Evolutionary conservation across 2,329 filamentous ascomycete species (phyloP).

Genomic region (Colletotrichum lindemuthianum): DNA sequence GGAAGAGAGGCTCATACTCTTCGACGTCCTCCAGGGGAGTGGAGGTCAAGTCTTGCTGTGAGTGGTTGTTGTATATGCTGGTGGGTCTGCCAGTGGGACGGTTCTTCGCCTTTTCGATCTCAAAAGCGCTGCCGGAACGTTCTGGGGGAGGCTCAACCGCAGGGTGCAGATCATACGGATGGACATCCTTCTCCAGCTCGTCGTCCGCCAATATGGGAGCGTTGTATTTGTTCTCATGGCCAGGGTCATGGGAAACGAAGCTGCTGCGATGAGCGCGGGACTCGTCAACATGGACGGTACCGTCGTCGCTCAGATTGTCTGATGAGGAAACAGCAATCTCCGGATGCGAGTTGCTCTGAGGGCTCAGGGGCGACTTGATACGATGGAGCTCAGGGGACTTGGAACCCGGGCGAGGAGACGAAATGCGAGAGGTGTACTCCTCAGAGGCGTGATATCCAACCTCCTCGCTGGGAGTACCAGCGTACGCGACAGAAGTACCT

Average conservation of each 20-base stretch:
- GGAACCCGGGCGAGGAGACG: slow-evolving; percentile 69
- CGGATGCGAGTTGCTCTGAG: slow-evolving; percentile 41
- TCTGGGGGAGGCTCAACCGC: slow-evolving; percentile 82
- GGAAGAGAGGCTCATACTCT: slow-evolving; percentile 95
- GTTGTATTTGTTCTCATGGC: slow-evolving; percentile 59
- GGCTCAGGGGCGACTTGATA: slow-evolving; percentile 42
- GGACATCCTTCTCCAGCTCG: slow-evolving; percentile 80
- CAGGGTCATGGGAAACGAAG: slow-evolving; percentile 38
- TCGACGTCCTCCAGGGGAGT: slow-evolving; percentile 88
- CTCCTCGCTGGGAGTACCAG: slow-evolving; percentile 88
- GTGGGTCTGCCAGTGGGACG: slow-evolving; percentile 72
- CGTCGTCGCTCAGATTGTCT: slow-evolving; percentile 55
- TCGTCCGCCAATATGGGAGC: slow-evolving; percentile 90
- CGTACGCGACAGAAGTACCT: slow-evolving; percentile 72
- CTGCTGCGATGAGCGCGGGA: slow-evolving; percentile 58
- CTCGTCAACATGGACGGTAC: slow-evolving; percentile 82
- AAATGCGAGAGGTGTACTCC: slow-evolving; percentile 81
- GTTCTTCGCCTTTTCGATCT: slow-evolving; percentile 66
- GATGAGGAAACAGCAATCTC: slow-evolving; percentile 35
- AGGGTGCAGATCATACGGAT: slow-evolving; percentile 76
- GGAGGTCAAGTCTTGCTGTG: slow-evolving; percentile 62
- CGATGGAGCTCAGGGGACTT: slow-evolving; percentile 51
- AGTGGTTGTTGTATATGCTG: slow-evolving; percentile 68
- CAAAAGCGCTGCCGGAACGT: slow-evolving; percentile 68
- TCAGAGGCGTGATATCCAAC: slow-evolving; percentile 89